Base-by-base conservation (phyloP, 2,329 filamentous ascomycete genomes). In the Clarireedia paspali region DNA sequence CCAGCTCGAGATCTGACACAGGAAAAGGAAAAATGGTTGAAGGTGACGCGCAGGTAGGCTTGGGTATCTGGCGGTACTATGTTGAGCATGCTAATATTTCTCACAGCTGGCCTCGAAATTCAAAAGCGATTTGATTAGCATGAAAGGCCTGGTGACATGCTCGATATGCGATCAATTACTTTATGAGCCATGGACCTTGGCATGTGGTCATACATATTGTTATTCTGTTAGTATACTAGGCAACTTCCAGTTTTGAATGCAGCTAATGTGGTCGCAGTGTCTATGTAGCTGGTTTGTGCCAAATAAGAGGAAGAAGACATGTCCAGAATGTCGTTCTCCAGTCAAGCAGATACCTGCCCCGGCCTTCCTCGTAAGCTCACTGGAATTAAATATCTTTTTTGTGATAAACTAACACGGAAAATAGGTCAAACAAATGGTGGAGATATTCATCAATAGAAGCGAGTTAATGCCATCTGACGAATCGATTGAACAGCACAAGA, bases 191-290 rank as follows among this genome's bases (percentile, higher is more conserved):
- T 88, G 82, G 70, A 84, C 81, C 17, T 76, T 87, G 52, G 75
- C 75, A 6, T 88, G 85, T 64, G 85, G 85, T 3, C 85, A 88
- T 68, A 87, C 84, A 6, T 88, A 86, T 70, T 88, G 85, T 71
- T 88, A 88, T 67, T 81, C 78, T 46, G 80, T 82, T 70, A 24
- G 12, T 36, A 20, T 24, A 27, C 40, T 24, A 36, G 15, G 7
- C 15, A 26, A 24, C 2, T 40, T 47, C 44, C 4, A 40, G 14
- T 36, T 12, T 45, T 39, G 38, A 10, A 27, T 38, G 5, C 20
- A 23, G 45, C 61, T 67, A 56, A 69, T 50, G 39, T 44, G 15
- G 24, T 47, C 26, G 20, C 20, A 67, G 65, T 72, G 70, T 57
- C 60, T 72, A 34, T 68, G 68, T 39, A 71, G 62, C 58, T 70